These are phyloP conservation scores for Geosiphon pyriformis DNA, from an alignment of 192 early-diverging fungal species.

Conservation along the genomic window DNA sequence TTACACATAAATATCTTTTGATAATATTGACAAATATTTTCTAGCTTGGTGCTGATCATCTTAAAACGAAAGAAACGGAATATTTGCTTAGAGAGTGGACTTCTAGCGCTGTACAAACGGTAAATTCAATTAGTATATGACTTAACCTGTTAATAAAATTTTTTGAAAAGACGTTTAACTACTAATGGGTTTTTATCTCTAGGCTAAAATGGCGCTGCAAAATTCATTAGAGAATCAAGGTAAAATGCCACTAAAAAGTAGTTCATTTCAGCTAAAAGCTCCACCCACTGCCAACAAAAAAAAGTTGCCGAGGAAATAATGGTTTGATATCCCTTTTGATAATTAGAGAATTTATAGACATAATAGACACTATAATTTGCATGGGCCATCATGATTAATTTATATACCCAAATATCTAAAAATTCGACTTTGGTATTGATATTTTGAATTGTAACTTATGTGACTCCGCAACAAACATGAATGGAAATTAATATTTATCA, in stretches of 20 bases:
- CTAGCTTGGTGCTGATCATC: conserved; percentile 65
- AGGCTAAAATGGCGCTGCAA: conserved; percentile 18
- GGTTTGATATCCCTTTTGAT: no score
- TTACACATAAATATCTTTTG: not conserved
- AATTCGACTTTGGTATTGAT: no score
- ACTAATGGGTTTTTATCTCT: not conserved
- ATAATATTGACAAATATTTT: not conserved
- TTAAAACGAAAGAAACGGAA: conserved; percentile 63
- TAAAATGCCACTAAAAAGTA: conserved; percentile 6
- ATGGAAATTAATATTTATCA: no score
- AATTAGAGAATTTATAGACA: no score
- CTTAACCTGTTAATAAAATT: not conserved
- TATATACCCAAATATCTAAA: no score
- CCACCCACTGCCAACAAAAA: conserved; percentile 28
- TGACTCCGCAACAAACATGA: no score
- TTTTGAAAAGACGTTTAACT: not conserved
- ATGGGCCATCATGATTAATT: no score
- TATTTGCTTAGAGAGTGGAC: conserved; percentile 64
- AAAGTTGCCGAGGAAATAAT: conserved; percentile 42
- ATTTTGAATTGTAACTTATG: no score
- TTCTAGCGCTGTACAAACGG: conserved; percentile 48
- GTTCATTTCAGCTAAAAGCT: conserved; percentile 4
- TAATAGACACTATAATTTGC: no score
- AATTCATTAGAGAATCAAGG: conserved; percentile 6
- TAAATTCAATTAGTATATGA: conserved; percentile 24